These are phyloP conservation scores for Lactarius vividus DNA, from an alignment of 768 basidiomycete genomes.

Conservation along the genomic window DNA sequence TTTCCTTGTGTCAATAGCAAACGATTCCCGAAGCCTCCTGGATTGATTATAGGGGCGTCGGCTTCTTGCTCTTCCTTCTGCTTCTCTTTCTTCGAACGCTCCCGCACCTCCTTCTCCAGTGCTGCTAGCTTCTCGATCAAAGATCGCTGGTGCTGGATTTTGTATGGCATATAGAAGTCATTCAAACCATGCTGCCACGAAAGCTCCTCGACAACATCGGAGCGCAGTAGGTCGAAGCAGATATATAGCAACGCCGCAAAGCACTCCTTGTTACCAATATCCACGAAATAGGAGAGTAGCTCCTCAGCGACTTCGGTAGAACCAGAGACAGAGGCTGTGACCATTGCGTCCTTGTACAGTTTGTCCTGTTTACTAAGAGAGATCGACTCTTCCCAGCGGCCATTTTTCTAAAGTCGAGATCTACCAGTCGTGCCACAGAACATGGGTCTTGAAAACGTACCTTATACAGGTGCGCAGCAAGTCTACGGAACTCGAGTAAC, in stretches of 20 bases:
- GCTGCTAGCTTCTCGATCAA: conserved; percentile 71
- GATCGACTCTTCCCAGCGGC: conserved; percentile 95
- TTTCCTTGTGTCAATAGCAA: conserved; percentile 75
- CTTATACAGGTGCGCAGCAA: conserved; percentile 97
- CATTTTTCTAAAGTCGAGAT: conserved; percentile 70
- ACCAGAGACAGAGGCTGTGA: conserved; percentile 83
- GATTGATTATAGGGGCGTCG: conserved; percentile 85
- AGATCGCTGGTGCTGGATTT: conserved; percentile 81
- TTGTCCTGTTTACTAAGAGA: conserved; percentile 94
- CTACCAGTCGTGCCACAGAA: neutral
- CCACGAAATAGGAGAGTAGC: conserved; percentile 92
- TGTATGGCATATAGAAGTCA: conserved; percentile 98
- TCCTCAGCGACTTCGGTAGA: conserved; percentile 94
- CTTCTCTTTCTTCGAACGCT: conserved; percentile 79
- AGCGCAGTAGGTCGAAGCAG: conserved; percentile 93
- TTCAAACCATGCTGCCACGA: conserved; percentile 96
- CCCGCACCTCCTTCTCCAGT: conserved; percentile 87
- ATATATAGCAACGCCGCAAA: conserved; percentile 87
- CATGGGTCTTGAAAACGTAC: conserved; percentile 38
- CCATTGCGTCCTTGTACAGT: conserved; percentile 93
- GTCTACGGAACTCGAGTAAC: conserved; percentile 89
- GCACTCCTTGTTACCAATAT: conserved; percentile 98
- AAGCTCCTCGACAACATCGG: conserved; percentile 90
- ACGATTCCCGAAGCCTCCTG: conserved; percentile 60
- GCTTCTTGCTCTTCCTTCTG: conserved; percentile 90